These are phyloP conservation scores for Asterophora lycoperdoides DNA, from an alignment of 768 basidiomycete species.

Conservation along the genomic window DNA sequence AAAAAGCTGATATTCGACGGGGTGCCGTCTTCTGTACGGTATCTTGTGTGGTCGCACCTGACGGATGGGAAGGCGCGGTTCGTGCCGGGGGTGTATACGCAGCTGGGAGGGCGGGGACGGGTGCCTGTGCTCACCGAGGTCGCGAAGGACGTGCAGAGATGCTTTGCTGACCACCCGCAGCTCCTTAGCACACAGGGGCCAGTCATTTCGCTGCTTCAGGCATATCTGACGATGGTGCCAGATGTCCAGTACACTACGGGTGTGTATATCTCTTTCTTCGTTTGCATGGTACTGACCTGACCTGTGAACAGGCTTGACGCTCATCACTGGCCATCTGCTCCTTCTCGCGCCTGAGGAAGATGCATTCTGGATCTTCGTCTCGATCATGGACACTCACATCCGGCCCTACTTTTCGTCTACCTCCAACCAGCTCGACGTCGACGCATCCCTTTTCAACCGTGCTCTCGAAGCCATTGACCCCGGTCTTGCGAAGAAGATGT, in stretches of 20 bases:
- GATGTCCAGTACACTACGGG: constrained; percentile 69
- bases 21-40: constrained; percentile 79
- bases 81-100: constrained; percentile 64
- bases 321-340: constrained; percentile 68
- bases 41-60: constrained; percentile 79
- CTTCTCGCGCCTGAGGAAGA: constrained; percentile 81
- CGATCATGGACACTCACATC: constrained; percentile 81
- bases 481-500: constrained; percentile 58
- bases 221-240: constrained; percentile 82
- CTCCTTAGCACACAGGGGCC: constrained; percentile 54
- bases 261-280: constrained; percentile 25
- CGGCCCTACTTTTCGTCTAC: constrained; percentile 68
- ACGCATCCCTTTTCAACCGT: constrained; percentile 64
- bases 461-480: constrained; percentile 64
- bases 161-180: constrained; percentile 56
- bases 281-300: constrained; percentile 6
- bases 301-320: constrained; percentile 49
- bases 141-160: constrained; percentile 50
- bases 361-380: constrained; percentile 87
- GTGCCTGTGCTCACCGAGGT: constrained; percentile 51
- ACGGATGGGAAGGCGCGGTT: constrained; percentile 71
- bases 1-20: constrained; percentile 70
- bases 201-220: constrained; percentile 56
- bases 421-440: constrained; percentile 67
- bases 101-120: constrained; percentile 51